These are phyloP conservation scores for Pseudohalonectria lignicola DNA, from an alignment of 2,329 filamentous ascomycete species.

Conservation along the genomic window DNA sequence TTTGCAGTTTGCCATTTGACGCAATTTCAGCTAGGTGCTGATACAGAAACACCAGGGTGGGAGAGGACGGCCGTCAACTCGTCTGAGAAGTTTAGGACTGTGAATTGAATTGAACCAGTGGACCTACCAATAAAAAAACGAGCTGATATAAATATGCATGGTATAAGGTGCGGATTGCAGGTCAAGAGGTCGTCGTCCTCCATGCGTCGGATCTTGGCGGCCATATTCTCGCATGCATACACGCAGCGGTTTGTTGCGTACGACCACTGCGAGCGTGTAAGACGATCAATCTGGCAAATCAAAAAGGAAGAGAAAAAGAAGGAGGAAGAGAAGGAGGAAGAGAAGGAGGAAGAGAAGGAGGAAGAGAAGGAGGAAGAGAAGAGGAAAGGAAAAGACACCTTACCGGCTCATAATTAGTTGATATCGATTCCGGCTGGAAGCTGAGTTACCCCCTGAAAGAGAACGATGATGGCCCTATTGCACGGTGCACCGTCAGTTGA, in stretches of 20 bases:
- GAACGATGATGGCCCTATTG: conserved; percentile 1
- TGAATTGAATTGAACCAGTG: background rate
- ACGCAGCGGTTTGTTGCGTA: background rate
- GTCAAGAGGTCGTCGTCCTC: background rate
- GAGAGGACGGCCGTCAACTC: too few species aligned
- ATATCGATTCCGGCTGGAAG: background rate
- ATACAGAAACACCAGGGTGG: too few species aligned
- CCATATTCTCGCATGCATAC: background rate
- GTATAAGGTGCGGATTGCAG: background rate
- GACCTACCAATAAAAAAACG: background rate
- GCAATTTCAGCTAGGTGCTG: too few species aligned
- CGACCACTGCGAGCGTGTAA: background rate
- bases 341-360: background rate
- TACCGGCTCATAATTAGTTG: background rate
- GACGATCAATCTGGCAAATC: too few species aligned
- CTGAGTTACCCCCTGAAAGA: background rate
- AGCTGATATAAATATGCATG: background rate
- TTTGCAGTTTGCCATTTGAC: too few species aligned
- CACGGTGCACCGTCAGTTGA: too few species aligned
- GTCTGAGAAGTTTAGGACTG: too few species aligned
- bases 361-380: background rate
- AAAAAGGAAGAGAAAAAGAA: background rate
- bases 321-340: background rate
- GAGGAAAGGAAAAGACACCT: background rate
- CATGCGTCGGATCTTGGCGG: background rate